Conservation (phyloP, 169 alveolate species). For the Plasmodium cynomolgi region DNA sequence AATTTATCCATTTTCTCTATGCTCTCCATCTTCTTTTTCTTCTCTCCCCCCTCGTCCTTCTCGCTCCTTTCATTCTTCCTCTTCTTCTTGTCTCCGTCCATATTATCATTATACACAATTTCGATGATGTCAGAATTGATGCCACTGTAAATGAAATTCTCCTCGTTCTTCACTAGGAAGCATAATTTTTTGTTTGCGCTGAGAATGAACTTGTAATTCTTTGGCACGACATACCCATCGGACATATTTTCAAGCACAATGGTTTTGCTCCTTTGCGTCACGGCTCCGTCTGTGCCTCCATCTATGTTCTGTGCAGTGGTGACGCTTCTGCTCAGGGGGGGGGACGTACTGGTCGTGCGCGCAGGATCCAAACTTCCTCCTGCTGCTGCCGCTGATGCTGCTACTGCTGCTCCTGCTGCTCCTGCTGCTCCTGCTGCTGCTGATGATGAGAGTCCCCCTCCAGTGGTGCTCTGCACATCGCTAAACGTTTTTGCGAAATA, state of each 20-base stretch:
- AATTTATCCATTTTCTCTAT: too few species aligned
- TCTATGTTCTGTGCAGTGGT: not conserved
- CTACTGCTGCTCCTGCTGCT: not conserved
- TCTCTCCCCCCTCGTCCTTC: not conserved
- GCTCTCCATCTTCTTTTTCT: not conserved
- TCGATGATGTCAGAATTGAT: constrained; percentile 58
- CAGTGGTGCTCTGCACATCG: not conserved
- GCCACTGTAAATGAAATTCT: constrained; percentile 34
- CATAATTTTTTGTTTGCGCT: constrained; percentile 63
- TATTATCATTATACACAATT: constrained; percentile 37
- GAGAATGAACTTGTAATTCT: constrained; percentile 50
- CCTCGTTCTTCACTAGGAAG: constrained; percentile 43
- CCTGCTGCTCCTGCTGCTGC: not conserved
- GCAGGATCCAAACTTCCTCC: not conserved
- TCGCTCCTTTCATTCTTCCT: not conserved
- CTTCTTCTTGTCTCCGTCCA: constrained; percentile 13
- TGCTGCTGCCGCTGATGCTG: not conserved
- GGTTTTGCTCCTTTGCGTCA: constrained; percentile 5
- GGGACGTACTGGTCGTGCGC: not conserved
- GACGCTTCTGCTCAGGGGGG: not conserved
- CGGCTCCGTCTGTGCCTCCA: not conserved
- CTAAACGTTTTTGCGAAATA: constrained; percentile 37
- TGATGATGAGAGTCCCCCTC: not conserved
- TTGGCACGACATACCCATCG: constrained; percentile 65
- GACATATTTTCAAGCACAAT: constrained; percentile 58